Base-by-base conservation (phyloP, 495 filamentous ascomycete species). In the Lichenothelia convexa region DNA sequence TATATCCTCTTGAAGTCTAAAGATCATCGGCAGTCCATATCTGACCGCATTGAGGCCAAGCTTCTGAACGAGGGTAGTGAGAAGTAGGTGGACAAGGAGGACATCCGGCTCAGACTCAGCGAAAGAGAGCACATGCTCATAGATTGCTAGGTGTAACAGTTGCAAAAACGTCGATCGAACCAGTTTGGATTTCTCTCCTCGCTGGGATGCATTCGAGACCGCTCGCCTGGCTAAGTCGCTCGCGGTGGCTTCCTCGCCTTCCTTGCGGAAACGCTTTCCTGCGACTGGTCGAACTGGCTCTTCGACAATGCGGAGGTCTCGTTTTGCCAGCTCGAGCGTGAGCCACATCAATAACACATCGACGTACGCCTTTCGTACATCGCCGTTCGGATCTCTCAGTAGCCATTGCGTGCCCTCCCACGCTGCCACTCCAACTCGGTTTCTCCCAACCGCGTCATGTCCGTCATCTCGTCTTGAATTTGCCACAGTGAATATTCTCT, bases 331-430 rank as follows among this genome's bases (percentile, higher is more conserved):
- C 55, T 94, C 86, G 12, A 77, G 61, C 34, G 75, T 67, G 30
- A 92, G 57, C 84, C 85, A 94, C 5, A 76, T 76, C 18, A 79
- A 51, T 7, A 94, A 56, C 7, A 84, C 79, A 52, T 92, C 79
- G 5, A 69, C 71, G 48, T 93, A 94, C 1, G 83, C 80, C 47
- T 74, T 73, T 32, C 84, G 68, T 30, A 93, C 85, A 16, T 72
- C 63, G 15, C 66, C 68, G 45, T 84, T 74, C 8, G 71, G 62
- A 48, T 93, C 86, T 13, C 78, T 69, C 16, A 93, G 58, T 31
- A 94, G 68, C 73, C 80, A 89, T 37, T 93, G 81, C 0, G 85
- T 91, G 9, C 81, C 81, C 54, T 93, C 82, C 86, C 86, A 94
- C 0, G 81, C 75, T 24, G 77, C 64, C 23, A 87, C 64, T 2